A percentile compares a stretch with the other conserved stretches of the same genome.
phyloP scores from a whole-genome alignment of 2,329 filamentous ascomycete genomes.

The Colletotrichum noveboracense region DNA sequence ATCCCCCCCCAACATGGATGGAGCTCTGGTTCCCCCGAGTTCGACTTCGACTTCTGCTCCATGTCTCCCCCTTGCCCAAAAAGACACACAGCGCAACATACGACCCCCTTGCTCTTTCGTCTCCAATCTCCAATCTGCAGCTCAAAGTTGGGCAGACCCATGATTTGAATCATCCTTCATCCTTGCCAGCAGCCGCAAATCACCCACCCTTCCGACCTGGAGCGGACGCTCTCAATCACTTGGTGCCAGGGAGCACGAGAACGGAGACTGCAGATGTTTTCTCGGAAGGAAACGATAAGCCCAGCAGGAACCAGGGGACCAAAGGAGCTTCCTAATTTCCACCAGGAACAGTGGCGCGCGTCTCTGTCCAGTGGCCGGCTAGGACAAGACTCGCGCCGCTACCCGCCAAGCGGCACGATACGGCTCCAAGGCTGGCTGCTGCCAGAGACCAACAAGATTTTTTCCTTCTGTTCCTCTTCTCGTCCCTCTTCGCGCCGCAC shows the following conservation, averaged over 20 bases:
- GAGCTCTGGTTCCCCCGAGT: neutral
- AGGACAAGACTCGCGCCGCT: neutral
- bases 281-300: neutral
- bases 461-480: neutral
- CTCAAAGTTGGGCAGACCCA: neutral
- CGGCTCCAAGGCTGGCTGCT: neutral
- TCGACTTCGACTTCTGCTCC: neutral
- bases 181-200: neutral
- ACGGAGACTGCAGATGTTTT: neutral
- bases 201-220: neutral
- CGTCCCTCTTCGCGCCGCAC: neutral
- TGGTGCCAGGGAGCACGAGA: neutral
- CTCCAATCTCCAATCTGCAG: neutral
- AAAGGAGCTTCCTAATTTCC: slow-evolving; percentile 19
- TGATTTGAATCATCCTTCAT: neutral
- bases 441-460: neutral
- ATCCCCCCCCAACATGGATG: neutral
- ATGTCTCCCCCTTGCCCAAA: neutral
- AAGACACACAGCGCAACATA: neutral
- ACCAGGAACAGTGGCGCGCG: slow-evolving; percentile 16
- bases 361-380: neutral
- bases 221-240: neutral
- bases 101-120: neutral
- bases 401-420: slow-evolving; percentile 16
- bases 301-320: neutral